Percentiles rank a stretch among this genome's conserved stretches.
phyloP scores from a whole-genome alignment of 306 rosid species.

The Vicia sativa region DNA sequence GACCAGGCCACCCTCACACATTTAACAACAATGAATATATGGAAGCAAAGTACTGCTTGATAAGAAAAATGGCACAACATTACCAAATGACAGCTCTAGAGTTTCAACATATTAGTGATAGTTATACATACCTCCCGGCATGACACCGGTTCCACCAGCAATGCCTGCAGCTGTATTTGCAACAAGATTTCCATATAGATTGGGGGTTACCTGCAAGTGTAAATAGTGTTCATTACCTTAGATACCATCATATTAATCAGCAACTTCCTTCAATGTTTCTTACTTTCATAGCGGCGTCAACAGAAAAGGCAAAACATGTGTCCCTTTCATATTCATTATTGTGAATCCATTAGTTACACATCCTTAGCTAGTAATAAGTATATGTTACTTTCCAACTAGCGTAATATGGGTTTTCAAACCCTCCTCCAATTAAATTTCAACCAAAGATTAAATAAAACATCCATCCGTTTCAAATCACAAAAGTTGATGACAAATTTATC shows the following conservation, averaged over 20 bases:
- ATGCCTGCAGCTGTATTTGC: slow-evolving; percentile 99
- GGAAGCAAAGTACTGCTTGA: slow-evolving; percentile 1
- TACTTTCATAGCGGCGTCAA: background rate
- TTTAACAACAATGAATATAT: slow-evolving; percentile 1
- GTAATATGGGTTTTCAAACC: background rate
- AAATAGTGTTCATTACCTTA: slow-evolving; percentile 34
- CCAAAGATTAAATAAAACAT: background rate
- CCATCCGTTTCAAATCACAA: background rate
- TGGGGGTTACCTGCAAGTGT: slow-evolving; percentile 83
- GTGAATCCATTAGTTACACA: background rate
- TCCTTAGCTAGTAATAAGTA: background rate
- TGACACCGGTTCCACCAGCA: slow-evolving; percentile 98
- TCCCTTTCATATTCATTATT: background rate
- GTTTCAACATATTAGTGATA: slow-evolving; percentile 5
- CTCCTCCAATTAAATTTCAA: background rate
- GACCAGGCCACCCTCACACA: background rate
- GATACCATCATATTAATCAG: background rate
- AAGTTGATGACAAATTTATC: background rate
- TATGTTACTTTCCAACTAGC: background rate
- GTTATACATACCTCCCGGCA: slow-evolving; percentile 94
- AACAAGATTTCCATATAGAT: slow-evolving; percentile 94
- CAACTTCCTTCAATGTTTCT: background rate
- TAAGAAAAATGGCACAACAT: slow-evolving; percentile 11
- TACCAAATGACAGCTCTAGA: slow-evolving; percentile 26
- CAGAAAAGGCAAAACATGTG: background rate